These are phyloP conservation scores for Pelagomonas calceolata DNA, from an alignment of 108 stramenopile species.

Conservation along the genomic window DNA sequence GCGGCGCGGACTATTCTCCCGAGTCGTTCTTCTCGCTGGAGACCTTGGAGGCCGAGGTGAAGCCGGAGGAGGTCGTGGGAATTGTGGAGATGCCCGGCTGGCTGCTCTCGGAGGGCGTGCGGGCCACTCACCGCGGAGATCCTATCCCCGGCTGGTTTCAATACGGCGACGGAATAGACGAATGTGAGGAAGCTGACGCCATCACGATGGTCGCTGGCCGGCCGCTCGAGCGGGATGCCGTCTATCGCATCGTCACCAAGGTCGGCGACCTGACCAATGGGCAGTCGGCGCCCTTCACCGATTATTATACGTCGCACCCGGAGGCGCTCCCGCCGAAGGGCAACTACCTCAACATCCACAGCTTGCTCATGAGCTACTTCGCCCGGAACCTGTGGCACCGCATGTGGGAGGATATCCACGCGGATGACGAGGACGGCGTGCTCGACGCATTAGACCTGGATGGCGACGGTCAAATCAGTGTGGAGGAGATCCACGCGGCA, in stretches of 20 bases:
- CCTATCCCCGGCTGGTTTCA: too few species aligned
- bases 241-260: constrained; percentile 37
- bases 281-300: constrained; percentile 33
- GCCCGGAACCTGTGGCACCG: constrained; percentile 37
- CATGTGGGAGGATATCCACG: constrained; percentile 28
- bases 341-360: constrained; percentile 40
- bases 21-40: constrained; percentile 38
- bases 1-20: too few species aligned
- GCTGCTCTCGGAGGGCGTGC: too few species aligned
- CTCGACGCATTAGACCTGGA: constrained; percentile 55
- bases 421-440: constrained; percentile 6
- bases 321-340: constrained; percentile 37
- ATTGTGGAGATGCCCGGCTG: too few species aligned
- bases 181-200: too few species aligned
- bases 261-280: constrained; percentile 45
- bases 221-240: constrained; percentile 14
- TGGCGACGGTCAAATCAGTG: constrained; percentile 48
- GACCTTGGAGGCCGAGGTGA: constrained; percentile 38
- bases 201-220: too few species aligned
- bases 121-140: too few species aligned
- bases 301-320: constrained; percentile 33
- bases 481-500: constrained; percentile 41
- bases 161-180: too few species aligned
- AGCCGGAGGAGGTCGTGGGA: constrained; percentile 34
- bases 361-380: constrained; percentile 43